Evolutionary conservation across 176 grass and related monocot species (phyloP).

Genomic region (Alopecurus myosuroides): DNA sequence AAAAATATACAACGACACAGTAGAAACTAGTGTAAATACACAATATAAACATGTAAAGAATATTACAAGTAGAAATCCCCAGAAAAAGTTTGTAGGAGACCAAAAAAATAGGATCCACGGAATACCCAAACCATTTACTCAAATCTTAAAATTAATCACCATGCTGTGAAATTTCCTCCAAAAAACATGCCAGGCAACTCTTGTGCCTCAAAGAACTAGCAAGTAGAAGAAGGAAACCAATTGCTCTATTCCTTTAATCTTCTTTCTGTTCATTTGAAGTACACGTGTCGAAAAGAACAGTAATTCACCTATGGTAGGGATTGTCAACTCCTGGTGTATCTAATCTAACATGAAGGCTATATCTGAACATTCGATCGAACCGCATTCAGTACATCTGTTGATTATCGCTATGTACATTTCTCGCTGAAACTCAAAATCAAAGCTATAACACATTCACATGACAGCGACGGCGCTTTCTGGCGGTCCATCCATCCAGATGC

Average conservation of each 20-base stretch:
- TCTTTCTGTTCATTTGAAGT: background rate
- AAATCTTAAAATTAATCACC: no score
- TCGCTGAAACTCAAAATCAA: background rate
- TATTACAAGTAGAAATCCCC: no score
- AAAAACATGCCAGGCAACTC: background rate
- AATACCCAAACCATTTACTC: no score
- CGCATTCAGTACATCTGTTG: no score
- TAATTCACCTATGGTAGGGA: background rate
- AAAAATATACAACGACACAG: background rate
- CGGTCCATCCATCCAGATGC: slow-evolving; percentile 6
- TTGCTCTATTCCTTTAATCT: background rate
- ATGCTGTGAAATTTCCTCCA: background rate
- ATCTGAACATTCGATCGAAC: background rate
- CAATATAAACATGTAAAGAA: no score
- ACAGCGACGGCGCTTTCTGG: background rate
- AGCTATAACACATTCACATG: no score
- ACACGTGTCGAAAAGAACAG: background rate
- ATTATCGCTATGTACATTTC: slow-evolving; percentile 2
- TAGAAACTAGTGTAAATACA: background rate
- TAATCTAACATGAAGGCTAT: slow-evolving; percentile 16
- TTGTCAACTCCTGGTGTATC: background rate
- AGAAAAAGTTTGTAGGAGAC: no score
- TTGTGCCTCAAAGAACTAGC: background rate
- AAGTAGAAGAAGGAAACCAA: background rate
- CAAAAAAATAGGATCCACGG: no score